Conservation (phyloP, 2,329 filamentous ascomycete genomes). For the Fusarium avenaceum region DNA sequence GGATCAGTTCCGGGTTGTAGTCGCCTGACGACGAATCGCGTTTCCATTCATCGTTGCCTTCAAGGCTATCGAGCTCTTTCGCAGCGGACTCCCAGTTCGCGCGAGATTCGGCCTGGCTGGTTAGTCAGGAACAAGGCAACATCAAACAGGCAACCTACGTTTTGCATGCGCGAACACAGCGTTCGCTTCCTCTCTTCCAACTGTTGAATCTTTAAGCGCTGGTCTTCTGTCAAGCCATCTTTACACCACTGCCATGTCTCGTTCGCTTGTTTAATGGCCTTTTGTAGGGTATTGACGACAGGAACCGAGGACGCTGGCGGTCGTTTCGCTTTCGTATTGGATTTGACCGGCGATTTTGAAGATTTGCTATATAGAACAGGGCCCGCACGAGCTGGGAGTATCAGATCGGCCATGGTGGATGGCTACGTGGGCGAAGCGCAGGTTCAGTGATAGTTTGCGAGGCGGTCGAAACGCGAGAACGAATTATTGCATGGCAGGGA, state of each 20-base stretch:
- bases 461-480: neutral
- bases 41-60: conserved; percentile 89
- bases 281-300: conserved; percentile 48
- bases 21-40: conserved; percentile 70
- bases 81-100: conserved; percentile 83
- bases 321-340: conserved; percentile 47
- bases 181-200: conserved; percentile 73
- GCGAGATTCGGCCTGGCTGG: conserved; percentile 72
- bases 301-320: conserved; percentile 31
- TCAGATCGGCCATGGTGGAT: conserved; percentile 48
- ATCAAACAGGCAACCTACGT: conserved; percentile 61
- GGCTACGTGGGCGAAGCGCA: conserved; percentile 20
- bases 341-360: conserved; percentile 28
- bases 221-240: conserved; percentile 66
- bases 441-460: conserved; percentile 25
- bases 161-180: conserved; percentile 73
- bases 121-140: conserved; percentile 9
- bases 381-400: conserved; percentile 46
- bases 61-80: conserved; percentile 80
- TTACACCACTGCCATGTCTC: conserved; percentile 61
- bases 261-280: conserved; percentile 57
- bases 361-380: conserved; percentile 42
- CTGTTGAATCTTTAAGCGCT: conserved; percentile 62
- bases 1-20: conserved; percentile 78
- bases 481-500: conserved; percentile 37